Evolutionary conservation across 2,329 filamentous ascomycete genomes (phyloP).

Genomic region (Moelleriella libera): DNA sequence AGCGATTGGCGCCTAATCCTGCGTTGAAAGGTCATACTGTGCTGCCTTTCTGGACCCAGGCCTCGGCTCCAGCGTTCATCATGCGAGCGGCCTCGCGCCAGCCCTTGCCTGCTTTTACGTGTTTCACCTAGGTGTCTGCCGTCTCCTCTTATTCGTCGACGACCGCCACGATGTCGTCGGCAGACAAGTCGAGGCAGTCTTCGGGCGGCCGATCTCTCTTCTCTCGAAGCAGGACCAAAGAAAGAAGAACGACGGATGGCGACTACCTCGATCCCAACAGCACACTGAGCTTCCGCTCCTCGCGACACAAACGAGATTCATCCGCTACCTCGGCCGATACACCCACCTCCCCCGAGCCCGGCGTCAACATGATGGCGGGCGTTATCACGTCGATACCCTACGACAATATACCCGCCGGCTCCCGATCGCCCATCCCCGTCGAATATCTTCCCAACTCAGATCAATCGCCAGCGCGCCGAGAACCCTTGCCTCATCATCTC

Average conservation of each 20-base stretch:
- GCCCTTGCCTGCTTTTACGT: constrained; percentile 18
- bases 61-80: constrained; percentile 12
- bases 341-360: constrained; percentile 47
- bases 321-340: constrained; percentile 60
- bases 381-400: constrained; percentile 83
- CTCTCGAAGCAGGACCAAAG: constrained; percentile 73
- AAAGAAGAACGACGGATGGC: constrained; percentile 45
- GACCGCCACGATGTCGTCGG: constrained; percentile 36
- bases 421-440: constrained; percentile 54
- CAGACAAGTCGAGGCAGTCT: constrained; percentile 72
- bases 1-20: too few species aligned
- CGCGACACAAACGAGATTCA: constrained; percentile 61
- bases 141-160: not conserved
- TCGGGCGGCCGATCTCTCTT: constrained; percentile 70
- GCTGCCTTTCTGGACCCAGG: constrained; percentile 4
- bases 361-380: constrained; percentile 62
- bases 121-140: constrained; percentile 13
- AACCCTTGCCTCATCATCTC: constrained; percentile 70
- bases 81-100: constrained; percentile 26
- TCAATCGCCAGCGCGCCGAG: constrained; percentile 47
- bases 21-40: too few species aligned
- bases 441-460: constrained; percentile 60
- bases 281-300: constrained; percentile 52
- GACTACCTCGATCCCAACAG: constrained; percentile 45
- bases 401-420: constrained; percentile 52